These are phyloP conservation scores for Trichocladium antarcticum DNA, from an alignment of 495 filamentous ascomycete genomes.

Conservation along the genomic window DNA sequence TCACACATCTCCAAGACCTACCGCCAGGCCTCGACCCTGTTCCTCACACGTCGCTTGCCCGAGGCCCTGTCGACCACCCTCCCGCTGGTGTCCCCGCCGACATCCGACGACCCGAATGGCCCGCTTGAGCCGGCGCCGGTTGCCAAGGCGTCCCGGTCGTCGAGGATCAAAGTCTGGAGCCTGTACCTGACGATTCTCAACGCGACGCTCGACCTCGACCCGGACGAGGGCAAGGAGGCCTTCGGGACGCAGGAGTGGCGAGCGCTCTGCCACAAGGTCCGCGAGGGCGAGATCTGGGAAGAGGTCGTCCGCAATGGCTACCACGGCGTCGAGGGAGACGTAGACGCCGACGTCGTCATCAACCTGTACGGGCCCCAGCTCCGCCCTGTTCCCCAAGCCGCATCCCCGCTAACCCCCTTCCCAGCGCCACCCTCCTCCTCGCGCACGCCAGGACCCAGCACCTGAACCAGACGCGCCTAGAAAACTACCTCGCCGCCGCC, in stretches of 20 bases:
- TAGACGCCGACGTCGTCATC: slow-evolving; percentile 90
- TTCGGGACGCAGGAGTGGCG: slow-evolving; percentile 82
- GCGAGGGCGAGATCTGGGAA: slow-evolving; percentile 84
- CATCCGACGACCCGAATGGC: slow-evolving; percentile 28
- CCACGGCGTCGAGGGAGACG: slow-evolving; percentile 71
- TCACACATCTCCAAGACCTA: slow-evolving; percentile 72
- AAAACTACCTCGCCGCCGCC: slow-evolving; percentile 77
- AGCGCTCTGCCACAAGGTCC: slow-evolving; percentile 62
- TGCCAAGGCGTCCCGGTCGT: slow-evolving; percentile 57
- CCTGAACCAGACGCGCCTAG: slow-evolving; percentile 75
- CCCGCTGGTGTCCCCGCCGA: slow-evolving; percentile 50
- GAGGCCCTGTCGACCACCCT: slow-evolving; percentile 77
- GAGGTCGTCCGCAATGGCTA: slow-evolving; percentile 80
- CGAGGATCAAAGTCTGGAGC: slow-evolving; percentile 91
- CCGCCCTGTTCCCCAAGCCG: background rate
- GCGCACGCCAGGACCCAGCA: slow-evolving; percentile 73
- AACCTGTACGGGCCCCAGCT: slow-evolving; percentile 55
- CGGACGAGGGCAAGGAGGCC: slow-evolving; percentile 78
- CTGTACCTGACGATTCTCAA: slow-evolving; percentile 89
- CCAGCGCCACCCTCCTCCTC: slow-evolving; percentile 71
- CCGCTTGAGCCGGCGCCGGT: slow-evolving; percentile 51
- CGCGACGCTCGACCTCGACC: slow-evolving; percentile 72
- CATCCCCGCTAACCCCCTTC: slow-evolving; percentile 3
- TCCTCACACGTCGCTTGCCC: slow-evolving; percentile 79
- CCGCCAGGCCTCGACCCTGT: slow-evolving; percentile 80